These are phyloP conservation scores for Haberlea rhodopensis DNA, from an alignment of 257 asterid genomes.

Conservation along the genomic window DNA sequence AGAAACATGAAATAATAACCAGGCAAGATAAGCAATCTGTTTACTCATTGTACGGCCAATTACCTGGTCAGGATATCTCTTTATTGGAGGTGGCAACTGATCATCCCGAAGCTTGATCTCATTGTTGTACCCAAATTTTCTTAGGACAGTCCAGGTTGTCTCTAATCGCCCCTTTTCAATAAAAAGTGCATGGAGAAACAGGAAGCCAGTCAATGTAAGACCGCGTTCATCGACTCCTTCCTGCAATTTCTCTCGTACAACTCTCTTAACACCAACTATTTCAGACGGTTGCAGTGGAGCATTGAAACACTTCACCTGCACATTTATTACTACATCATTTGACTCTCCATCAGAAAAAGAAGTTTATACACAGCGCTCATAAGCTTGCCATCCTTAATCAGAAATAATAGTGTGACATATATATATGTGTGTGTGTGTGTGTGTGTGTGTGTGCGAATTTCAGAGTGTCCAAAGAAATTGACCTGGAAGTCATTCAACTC, in stretches of 20 bases:
- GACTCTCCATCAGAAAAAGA: conserved; percentile 22
- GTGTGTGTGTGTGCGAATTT: too few relatives aligned
- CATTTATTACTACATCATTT: conserved; percentile 13
- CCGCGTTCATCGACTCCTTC: conserved; percentile 89
- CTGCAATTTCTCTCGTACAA: conserved; percentile 84
- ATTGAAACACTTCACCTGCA: conserved; percentile 91
- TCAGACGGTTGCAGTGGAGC: conserved; percentile 95
- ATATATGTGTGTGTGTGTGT: too few relatives aligned
- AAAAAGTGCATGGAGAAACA: conserved; percentile 94
- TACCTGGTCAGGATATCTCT: conserved; percentile 89
- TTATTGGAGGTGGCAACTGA: conserved; percentile 77
- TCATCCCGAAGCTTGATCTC: conserved; percentile 89
- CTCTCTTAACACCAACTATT: conserved; percentile 90
- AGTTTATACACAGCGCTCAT: not conserved
- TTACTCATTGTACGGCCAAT: conserved; percentile 20
- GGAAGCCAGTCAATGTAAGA: conserved; percentile 94
- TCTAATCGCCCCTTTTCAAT: conserved; percentile 93
- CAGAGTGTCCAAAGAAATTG: conserved; percentile 18
- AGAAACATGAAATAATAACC: conserved; percentile 19
- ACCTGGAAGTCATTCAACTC: conserved; percentile 98
- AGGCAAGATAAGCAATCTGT: not conserved
- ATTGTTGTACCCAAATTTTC: conserved; percentile 95
- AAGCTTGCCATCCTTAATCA: conserved; percentile 15
- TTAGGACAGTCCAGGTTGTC: conserved; percentile 96
- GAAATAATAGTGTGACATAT: conserved; percentile 5